Evolutionary conservation across 352 stramenopile species (phyloP).

Genomic region (Pythium dissotocum): DNA sequence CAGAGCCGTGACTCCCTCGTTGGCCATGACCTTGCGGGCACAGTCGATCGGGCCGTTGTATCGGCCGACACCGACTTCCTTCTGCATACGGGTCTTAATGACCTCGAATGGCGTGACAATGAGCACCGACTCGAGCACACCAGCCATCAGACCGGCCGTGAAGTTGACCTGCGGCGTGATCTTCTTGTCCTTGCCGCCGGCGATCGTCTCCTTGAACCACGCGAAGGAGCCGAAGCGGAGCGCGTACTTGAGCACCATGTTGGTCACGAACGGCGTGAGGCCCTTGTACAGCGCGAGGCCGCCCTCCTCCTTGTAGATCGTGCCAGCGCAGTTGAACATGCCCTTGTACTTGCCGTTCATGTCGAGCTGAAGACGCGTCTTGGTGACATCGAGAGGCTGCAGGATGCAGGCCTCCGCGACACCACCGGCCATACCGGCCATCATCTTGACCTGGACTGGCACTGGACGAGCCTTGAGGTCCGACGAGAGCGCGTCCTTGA

Average conservation of each 20-base stretch:
- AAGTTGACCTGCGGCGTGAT: constrained; percentile 83
- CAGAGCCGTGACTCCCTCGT: constrained; percentile 93
- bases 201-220: constrained; percentile 87
- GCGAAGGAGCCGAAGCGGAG: constrained; percentile 85
- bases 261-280: constrained; percentile 82
- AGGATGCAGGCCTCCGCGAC: constrained; percentile 84
- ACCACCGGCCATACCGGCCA: constrained; percentile 83
- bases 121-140: constrained; percentile 95
- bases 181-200: constrained; percentile 63
- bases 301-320: constrained; percentile 82
- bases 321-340: constrained; percentile 79
- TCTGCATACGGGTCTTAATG: constrained; percentile 98
- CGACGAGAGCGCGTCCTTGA: constrained; percentile 74
- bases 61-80: constrained; percentile 91
- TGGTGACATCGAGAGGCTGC: constrained; percentile 85
- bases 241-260: constrained; percentile 91
- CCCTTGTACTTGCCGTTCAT: constrained; percentile 74
- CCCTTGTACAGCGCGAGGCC: constrained; percentile 83
- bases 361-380: constrained; percentile 87
- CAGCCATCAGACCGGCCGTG: constrained; percentile 88
- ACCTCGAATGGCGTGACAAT: constrained; percentile 98
- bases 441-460: constrained; percentile 83
- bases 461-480: constrained; percentile 72
- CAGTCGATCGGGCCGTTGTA: constrained; percentile 92
- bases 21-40: constrained; percentile 88